Conservation (phyloP, 352 stramenopile species). For the Bremia lactucae region DNA sequence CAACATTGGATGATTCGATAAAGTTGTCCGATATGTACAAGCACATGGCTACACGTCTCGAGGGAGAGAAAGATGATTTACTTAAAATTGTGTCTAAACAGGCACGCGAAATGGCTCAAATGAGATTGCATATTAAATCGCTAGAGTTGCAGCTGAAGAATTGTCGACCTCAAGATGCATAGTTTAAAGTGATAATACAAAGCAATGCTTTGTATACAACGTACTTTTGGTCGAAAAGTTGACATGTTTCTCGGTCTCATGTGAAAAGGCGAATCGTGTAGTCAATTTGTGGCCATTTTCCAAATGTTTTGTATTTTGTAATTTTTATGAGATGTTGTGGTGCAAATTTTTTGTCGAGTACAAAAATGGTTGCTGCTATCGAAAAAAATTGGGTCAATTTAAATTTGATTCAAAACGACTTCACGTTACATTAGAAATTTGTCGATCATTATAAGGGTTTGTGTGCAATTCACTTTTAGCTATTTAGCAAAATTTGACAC, state of each 20-base stretch:
- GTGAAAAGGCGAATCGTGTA: too few species aligned
- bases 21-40: slow-evolving; percentile 80
- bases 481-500: too few species aligned
- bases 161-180: slow-evolving; percentile 22
- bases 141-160: slow-evolving; percentile 47
- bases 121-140: slow-evolving; percentile 70
- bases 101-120: slow-evolving; percentile 58
- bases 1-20: slow-evolving; percentile 43
- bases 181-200: slow-evolving; percentile 2
- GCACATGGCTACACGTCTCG: slow-evolving; percentile 62
- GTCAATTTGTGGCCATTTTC: too few species aligned
- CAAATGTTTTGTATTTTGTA: too few species aligned
- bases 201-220: slow-evolving; percentile 23
- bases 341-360: too few species aligned
- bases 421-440: too few species aligned
- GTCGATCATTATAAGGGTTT: too few species aligned
- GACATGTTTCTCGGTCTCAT: background rate
- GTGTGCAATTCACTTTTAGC: too few species aligned
- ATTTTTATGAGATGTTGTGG: too few species aligned
- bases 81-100: slow-evolving; percentile 58
- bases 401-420: too few species aligned
- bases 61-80: slow-evolving; percentile 65
- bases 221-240: slow-evolving; percentile 16
- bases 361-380: too few species aligned
- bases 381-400: too few species aligned